A percentile compares a stretch with the other conserved stretches of the same genome.
Evolutionary conservation across 2,329 filamentous ascomycete species (phyloP).

Genomic region (Ophiosphaerella korrae): DNA sequence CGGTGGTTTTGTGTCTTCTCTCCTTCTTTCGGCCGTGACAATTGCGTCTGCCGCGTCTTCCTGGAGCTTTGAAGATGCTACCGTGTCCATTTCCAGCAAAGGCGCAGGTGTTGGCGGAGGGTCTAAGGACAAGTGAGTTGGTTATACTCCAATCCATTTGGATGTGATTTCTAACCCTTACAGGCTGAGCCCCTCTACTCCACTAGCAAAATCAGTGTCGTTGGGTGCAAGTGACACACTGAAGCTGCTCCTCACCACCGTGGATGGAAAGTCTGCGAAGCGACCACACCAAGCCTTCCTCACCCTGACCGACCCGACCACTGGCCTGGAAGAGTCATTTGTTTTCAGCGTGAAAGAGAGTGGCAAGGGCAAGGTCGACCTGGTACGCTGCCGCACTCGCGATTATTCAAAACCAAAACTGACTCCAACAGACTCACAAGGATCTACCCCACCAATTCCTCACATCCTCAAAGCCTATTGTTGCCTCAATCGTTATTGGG

Average conservation of each 20-base stretch:
- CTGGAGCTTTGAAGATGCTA: slow-evolving; percentile 78
- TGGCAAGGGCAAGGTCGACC: slow-evolving; percentile 82
- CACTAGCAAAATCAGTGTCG: slow-evolving; percentile 66
- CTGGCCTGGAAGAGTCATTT: slow-evolving; percentile 85
- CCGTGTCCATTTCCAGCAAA: slow-evolving; percentile 67
- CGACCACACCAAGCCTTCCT: slow-evolving; percentile 94
- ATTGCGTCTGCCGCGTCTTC: slow-evolving; percentile 58
- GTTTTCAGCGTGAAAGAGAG: slow-evolving; percentile 82
- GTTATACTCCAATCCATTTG: slow-evolving; percentile 7
- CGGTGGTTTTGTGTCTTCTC: slow-evolving; percentile 49
- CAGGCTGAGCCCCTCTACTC: slow-evolving; percentile 56
- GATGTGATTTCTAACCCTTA: background rate
- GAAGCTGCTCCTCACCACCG: slow-evolving; percentile 80
- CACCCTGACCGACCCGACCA: slow-evolving; percentile 73
- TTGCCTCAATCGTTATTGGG: slow-evolving; percentile 81
- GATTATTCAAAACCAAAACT: slow-evolving; percentile 24
- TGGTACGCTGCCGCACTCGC: slow-evolving; percentile 63
- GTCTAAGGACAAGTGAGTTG: slow-evolving; percentile 69
- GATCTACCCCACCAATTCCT: slow-evolving; percentile 87
- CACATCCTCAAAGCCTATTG: slow-evolving; percentile 67
- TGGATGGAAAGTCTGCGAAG: slow-evolving; percentile 77
- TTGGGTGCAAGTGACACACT: slow-evolving; percentile 74
- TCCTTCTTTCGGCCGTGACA: slow-evolving; percentile 48
- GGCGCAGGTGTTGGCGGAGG: slow-evolving; percentile 56
- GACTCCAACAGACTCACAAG: slow-evolving; percentile 72